phyloP scores from a whole-genome alignment of 192 early-diverging fungal species.

The Cladochytrium replicatum region DNA sequence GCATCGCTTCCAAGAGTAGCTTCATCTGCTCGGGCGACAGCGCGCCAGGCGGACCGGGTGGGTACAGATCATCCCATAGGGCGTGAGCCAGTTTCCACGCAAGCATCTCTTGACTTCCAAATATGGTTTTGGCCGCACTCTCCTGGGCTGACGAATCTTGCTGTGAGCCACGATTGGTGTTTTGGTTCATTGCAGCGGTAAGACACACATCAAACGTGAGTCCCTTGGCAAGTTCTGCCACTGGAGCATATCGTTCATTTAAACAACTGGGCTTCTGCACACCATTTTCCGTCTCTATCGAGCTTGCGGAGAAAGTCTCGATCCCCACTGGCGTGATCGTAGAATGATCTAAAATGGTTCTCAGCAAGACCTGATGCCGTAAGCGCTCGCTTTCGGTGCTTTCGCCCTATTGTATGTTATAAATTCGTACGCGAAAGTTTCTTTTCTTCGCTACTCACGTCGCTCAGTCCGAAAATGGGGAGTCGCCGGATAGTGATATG shows the following conservation, averaged over 20 bases:
- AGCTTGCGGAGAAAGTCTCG: neutral
- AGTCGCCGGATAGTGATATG: no score
- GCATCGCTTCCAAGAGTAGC: slow-evolving; percentile 25
- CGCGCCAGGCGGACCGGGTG: neutral
- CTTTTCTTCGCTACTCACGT: neutral
- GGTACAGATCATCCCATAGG: slow-evolving; percentile 38
- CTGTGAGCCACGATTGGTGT: neutral
- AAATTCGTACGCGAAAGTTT: no score
- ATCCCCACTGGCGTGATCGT: neutral
- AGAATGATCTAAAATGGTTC: slow-evolving; percentile 6
- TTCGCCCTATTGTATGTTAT: slow-evolving; percentile 1
- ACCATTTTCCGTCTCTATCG: slow-evolving; percentile 1
- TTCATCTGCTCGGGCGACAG: slow-evolving; percentile 6
- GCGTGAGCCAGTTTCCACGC: slow-evolving; percentile 45
- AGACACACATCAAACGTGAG: slow-evolving; percentile 7
- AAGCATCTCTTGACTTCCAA: slow-evolving; percentile 23
- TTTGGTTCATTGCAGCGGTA: slow-evolving; percentile 5
- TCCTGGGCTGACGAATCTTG: neutral
- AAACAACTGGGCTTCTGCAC: neutral
- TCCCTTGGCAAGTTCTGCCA: slow-evolving; percentile 1
- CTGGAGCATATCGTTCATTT: slow-evolving; percentile 4
- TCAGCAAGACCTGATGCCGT: slow-evolving; percentile 5
- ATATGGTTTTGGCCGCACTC: slow-evolving; percentile 9
- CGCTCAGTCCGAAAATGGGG: neutral
- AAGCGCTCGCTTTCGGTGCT: neutral